Evolutionary conservation across 768 basidiomycete genomes (phyloP).

Genomic region (Naematelia encephala): DNA sequence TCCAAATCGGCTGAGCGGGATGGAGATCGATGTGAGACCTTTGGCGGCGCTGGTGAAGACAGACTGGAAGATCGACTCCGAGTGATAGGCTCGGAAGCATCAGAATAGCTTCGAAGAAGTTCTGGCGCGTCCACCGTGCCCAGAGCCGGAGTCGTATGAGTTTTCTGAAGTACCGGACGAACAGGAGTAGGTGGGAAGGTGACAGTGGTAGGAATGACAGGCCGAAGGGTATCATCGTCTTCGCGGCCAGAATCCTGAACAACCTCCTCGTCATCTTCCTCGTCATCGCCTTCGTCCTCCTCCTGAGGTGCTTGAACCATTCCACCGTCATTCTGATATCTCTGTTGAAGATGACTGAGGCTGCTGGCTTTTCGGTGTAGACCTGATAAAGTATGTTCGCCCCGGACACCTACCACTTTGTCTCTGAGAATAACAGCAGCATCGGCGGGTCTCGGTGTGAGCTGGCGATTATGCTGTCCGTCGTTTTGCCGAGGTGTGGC

Average conservation of each 20-base stretch:
- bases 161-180: conserved; percentile 13
- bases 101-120: conserved; percentile 11
- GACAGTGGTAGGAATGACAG: not conserved
- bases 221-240: conserved; percentile 9
- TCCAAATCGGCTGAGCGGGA: conserved; percentile 47
- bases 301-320: not conserved
- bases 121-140: conserved; percentile 8
- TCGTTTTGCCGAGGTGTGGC: conserved; percentile 38
- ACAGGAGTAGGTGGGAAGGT: not conserved
- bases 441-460: conserved; percentile 23
- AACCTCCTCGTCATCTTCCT: conserved; percentile 38
- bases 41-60: conserved; percentile 40
- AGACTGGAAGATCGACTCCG: conserved; percentile 37
- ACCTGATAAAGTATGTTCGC: conserved; percentile 49
- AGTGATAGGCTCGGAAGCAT: conserved; percentile 8
- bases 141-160: conserved; percentile 18
- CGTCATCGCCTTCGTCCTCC: conserved; percentile 27
- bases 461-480: conserved; percentile 65
- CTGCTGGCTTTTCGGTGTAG: conserved; percentile 51
- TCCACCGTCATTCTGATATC: conserved; percentile 1
- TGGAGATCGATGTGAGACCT: conserved; percentile 36
- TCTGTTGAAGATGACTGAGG: conserved; percentile 16
- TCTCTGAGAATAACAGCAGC: conserved; percentile 19
- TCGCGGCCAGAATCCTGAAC: conserved; percentile 44
- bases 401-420: conserved; percentile 35